A percentile compares a stretch with the other conserved stretches of the same genome.
phyloP scores from a whole-genome alignment of 352 stramenopile species.

The Plasmopara muralis region DNA sequence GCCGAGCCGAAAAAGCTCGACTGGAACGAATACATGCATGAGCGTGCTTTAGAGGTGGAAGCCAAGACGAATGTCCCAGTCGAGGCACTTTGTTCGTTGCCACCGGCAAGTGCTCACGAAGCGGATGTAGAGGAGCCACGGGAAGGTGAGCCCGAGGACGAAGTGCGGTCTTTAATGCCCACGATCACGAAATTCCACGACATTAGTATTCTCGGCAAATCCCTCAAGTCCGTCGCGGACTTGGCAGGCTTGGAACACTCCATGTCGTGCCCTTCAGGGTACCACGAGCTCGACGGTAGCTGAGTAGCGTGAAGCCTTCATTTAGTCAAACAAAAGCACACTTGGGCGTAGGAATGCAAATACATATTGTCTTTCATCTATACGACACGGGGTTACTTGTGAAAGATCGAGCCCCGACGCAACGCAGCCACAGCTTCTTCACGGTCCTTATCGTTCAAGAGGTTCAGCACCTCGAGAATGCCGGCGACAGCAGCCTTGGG shows the following conservation, averaged over 20 bases:
- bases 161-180: conserved; percentile 24
- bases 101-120: conserved; percentile 8
- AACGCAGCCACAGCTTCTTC: conserved; percentile 74
- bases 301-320: conserved; percentile 24
- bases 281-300: conserved; percentile 45
- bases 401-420: conserved; percentile 83
- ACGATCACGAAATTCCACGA: conserved; percentile 78
- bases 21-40: conserved; percentile 83
- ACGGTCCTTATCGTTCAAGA: conserved; percentile 79
- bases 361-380: neutral
- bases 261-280: conserved; percentile 71
- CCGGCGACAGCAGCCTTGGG: conserved; percentile 79
- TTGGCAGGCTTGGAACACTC: conserved; percentile 60
- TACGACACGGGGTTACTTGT: conserved; percentile 32
- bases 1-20: conserved; percentile 67
- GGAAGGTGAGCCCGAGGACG: conserved; percentile 20
- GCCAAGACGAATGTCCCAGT: conserved; percentile 27
- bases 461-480: conserved; percentile 77
- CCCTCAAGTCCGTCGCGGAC: conserved; percentile 62
- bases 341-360: too few species aligned
- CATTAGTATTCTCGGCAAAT: conserved; percentile 70
- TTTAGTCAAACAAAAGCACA: conserved; percentile 3
- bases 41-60: conserved; percentile 33
- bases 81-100: conserved; percentile 12
- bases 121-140: conserved; percentile 22